These are phyloP conservation scores for Sphaerulina musiva DNA, from an alignment of 2,329 filamentous ascomycete species.

Conservation along the genomic window DNA sequence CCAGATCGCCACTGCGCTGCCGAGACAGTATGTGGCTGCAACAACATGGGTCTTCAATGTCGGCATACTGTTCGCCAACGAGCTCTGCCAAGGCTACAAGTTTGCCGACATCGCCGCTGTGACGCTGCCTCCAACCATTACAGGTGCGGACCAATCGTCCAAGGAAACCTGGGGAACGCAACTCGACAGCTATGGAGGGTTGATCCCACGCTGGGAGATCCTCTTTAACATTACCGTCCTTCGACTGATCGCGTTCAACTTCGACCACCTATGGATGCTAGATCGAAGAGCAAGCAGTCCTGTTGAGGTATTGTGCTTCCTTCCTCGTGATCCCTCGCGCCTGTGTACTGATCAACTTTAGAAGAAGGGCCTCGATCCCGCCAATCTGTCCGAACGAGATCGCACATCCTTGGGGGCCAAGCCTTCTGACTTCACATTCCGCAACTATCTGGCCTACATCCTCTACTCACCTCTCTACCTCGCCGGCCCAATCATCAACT, in stretches of 20 bases:
- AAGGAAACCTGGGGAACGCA: conserved; percentile 56
- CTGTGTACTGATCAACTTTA: conserved; percentile 60
- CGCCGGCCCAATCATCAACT: conserved; percentile 86
- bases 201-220: conserved; percentile 93
- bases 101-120: conserved; percentile 57
- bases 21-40: conserved; percentile 62
- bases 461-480: conserved; percentile 92
- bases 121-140: conserved; percentile 40
- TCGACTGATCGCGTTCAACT: conserved; percentile 88
- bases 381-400: conserved; percentile 80
- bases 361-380: conserved; percentile 94
- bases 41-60: conserved; percentile 91
- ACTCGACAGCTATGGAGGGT: conserved; percentile 71
- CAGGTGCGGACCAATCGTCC: conserved; percentile 33
- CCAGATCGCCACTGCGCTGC: conserved; percentile 64
- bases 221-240: conserved; percentile 94
- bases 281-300: conserved; percentile 58
- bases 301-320: conserved; percentile 63
- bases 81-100: conserved; percentile 70
- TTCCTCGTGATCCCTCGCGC: neutral
- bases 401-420: conserved; percentile 71
- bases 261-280: conserved; percentile 92
- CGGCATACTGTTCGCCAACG: conserved; percentile 78
- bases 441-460: conserved; percentile 82
- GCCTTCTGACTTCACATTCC: conserved; percentile 64